Conservation (phyloP, 257 asterid genomes). For the Capsicum baccatum region DNA sequence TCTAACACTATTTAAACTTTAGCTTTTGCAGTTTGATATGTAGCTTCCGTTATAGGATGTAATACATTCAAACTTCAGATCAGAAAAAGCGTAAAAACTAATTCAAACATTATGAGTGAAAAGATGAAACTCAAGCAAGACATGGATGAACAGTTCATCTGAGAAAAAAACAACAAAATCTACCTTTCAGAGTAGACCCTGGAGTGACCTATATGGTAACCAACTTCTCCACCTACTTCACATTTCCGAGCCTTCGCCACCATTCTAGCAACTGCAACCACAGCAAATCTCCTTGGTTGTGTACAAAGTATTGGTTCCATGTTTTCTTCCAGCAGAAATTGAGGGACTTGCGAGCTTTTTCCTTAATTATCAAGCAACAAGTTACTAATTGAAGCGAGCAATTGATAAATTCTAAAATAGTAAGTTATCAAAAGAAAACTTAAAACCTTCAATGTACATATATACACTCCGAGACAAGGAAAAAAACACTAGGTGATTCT, state of each 20-base stretch:
- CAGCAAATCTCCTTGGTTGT: slow-evolving; percentile 98
- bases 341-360: slow-evolving; percentile 97
- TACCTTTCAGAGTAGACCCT: slow-evolving; percentile 80
- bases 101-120: neutral
- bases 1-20: neutral
- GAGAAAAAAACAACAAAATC: slow-evolving; percentile 5
- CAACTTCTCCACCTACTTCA: slow-evolving; percentile 93
- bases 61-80: slow-evolving; percentile 10
- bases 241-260: slow-evolving; percentile 86
- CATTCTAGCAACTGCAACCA: slow-evolving; percentile 94
- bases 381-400: slow-evolving; percentile 29
- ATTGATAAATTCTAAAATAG: slow-evolving; percentile 11
- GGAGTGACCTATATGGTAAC: slow-evolving; percentile 97
- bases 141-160: slow-evolving; percentile 25
- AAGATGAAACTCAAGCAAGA: slow-evolving; percentile 13
- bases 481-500: neutral
- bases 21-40: neutral
- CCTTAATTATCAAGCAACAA: slow-evolving; percentile 51
- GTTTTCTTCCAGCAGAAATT: slow-evolving; percentile 76
- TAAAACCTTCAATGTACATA: no score
- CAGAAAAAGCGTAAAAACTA: slow-evolving; percentile 11
- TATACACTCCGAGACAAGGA: no score
- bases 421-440: no score
- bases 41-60: neutral
- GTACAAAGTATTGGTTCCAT: slow-evolving; percentile 92